Evolutionary conservation across 2,329 filamentous ascomycete genomes (phyloP), one percentile per base, ranked within the genome.

Genomic region (Dryadomyces quercivorus): DNA sequence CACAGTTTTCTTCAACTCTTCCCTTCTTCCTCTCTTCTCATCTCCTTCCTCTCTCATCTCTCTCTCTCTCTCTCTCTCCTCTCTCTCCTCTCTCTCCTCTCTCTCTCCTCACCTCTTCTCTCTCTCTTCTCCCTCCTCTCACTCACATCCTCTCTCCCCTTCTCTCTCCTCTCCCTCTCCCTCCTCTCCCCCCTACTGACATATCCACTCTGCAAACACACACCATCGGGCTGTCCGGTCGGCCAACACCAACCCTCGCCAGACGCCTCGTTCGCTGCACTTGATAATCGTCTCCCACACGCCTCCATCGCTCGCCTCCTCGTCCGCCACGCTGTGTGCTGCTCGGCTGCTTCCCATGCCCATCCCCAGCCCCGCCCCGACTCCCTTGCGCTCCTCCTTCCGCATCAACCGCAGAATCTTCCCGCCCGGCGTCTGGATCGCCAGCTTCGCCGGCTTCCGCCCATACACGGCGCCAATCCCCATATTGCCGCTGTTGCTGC

Each of bases 231-330:
- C 88, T 57, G 85, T 91, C 53, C 88, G 78, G 70, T 94, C 88
- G 7, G 88, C 88, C 55, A 93, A 73, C 46, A 94, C 88, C 57
- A 94, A 69, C 1, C 86, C 88, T 59, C 88, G 77, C 88, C 88
- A 94, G 16, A 83, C 78, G 2, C 88, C 88, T 58, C 80, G 78
- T 70, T 94, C 88, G 1, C 85, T 86, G 69, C 88, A 89, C 71
- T 94, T 94, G 71, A 94, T 91, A 50, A 92, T 89, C 7, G 88
- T 93, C 72, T 93, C 88, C 88, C 88, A 94, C 5, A 81, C 83
- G 44, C 83, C 86, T 18, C 86, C 86, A 60, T 89, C 82, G 44
- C 81, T 82, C 18, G 68, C 66, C 34, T 81, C 81, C 53, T 85
- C 84, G 2, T 76, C 75, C 2, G 65, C 67, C 22, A 61, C 67